Base-by-base conservation (phyloP, 306 rosid genomes). In the Vicia villosa region DNA sequence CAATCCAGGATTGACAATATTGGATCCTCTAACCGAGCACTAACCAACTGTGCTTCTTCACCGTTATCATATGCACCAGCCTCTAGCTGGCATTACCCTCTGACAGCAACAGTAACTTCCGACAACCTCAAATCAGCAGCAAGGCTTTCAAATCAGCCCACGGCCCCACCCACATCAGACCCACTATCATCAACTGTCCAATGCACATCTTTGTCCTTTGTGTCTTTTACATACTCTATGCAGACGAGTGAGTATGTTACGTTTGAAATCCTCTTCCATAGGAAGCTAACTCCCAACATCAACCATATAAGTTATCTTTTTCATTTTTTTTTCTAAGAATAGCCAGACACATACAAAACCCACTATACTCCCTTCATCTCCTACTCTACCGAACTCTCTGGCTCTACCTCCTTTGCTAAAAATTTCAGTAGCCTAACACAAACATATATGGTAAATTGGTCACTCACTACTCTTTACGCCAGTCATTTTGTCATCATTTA, bases 11-110 rank as follows among this genome's bases (percentile, higher is more conserved):
- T 32, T 32, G 8, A 32, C 8, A 32, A 32, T 32, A 32, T 32
- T 6, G 37, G 37, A 32, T 32, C 37, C 37, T 32, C 8, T 32
- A 45, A 17, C 14, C 51, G 30, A 51, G 15, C 38, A 3, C 63
- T 51, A 68, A 51, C 36, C n/a, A 36, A 20, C 8, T 47, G 43
- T 24, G 13, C 63, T 20, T 68, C 72, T 68, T 68, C 36, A 8
- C 51, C 38, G 24, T 19, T 51, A 12, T 34, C 22, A 38, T 45
- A 9, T 13, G 47, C 15, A 9, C 51, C 61, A 50, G 34, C 49
- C 62, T 34, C 63, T 51, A 34, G 50, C 37, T 68, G 30, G 22
- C 37, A 21, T 62, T 32, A 68, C 22, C 50, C 12, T 51, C 49
- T 56, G 42, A 68, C 15, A 6, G 47, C 49, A 50, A 30, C 55